Evolutionary conservation across 192 early-diverging fungal species (phyloP).

Genomic region (Coemansia sp.): DNA sequence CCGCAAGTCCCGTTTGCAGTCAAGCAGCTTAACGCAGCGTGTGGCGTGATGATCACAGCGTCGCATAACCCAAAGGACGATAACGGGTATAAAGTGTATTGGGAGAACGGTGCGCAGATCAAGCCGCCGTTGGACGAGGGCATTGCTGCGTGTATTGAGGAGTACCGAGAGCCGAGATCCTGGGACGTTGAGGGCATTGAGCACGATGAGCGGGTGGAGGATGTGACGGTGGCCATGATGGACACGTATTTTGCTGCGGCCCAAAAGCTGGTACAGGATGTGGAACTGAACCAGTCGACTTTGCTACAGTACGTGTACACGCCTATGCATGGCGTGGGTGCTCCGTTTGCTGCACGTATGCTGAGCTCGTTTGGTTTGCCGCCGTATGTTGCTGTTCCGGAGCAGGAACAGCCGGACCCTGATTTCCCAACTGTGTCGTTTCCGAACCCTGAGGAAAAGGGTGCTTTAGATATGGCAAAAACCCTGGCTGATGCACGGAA

Average conservation of each 20-base stretch:
- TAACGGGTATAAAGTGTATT: conserved; percentile 90
- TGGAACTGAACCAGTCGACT: conserved; percentile 15
- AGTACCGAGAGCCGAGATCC: conserved; percentile 59
- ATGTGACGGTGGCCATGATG: conserved; percentile 62
- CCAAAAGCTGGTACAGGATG: conserved; percentile 23
- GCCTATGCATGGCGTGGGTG: conserved; percentile 94
- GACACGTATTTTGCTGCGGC: conserved; percentile 72
- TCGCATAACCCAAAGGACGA: conserved; percentile 94
- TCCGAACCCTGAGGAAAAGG: conserved; percentile 88
- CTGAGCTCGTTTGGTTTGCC: conserved; percentile 70
- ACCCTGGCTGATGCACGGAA: conserved; percentile 60
- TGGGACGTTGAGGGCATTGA: conserved; percentile 69
- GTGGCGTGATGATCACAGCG: conserved; percentile 96
- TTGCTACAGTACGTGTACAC: conserved; percentile 74
- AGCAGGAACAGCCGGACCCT: conserved; percentile 80
- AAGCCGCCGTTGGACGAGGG: conserved; percentile 83
- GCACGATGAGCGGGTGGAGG: conserved; percentile 51
- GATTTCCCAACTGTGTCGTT: conserved; percentile 89
- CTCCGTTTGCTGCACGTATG: conserved; percentile 67
- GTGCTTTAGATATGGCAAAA: conserved; percentile 76
- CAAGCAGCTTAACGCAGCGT: conserved; percentile 64
- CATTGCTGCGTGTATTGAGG: conserved; percentile 75
- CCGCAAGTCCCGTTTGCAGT: conserved; percentile 87
- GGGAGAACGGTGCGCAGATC: conserved; percentile 90
- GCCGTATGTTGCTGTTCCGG: conserved; percentile 61